Percentiles rank a stretch among this genome's conserved stretches.
These are phyloP conservation scores for Gossypium trilobum DNA, from an alignment of 441 rosid genomes.

Conservation along the genomic window DNA sequence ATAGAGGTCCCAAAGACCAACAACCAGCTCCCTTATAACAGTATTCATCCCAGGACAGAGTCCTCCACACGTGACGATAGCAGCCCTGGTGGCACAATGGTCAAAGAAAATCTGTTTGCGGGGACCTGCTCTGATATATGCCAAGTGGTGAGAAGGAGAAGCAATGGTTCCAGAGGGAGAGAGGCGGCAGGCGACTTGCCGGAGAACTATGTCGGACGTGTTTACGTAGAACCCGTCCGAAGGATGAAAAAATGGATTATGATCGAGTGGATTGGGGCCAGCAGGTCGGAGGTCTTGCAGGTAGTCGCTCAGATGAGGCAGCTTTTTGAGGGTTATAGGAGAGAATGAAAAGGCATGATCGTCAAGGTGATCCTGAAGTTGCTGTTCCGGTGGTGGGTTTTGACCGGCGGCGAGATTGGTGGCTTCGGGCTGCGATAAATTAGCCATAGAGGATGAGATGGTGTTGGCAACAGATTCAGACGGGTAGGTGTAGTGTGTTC, in stretches of 20 bases:
- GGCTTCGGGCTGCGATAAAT: background rate
- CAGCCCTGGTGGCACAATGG: constrained; percentile 37
- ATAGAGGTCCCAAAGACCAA: constrained; percentile 74
- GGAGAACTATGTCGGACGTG: constrained; percentile 47
- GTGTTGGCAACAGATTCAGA: background rate
- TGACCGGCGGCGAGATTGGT: background rate
- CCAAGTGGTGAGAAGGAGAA: constrained; percentile 20
- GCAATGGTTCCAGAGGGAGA: constrained; percentile 30
- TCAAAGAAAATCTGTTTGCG: constrained; percentile 46
- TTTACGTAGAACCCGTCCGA: constrained; percentile 53
- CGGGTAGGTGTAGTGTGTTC: background rate
- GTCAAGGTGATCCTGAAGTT: background rate
- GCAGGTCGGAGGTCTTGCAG: constrained; percentile 30
- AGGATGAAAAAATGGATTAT: constrained; percentile 49
- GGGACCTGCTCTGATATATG: constrained; percentile 69
- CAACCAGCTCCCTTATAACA: constrained; percentile 74
- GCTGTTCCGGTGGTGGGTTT: background rate
- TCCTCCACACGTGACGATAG: constrained; percentile 87
- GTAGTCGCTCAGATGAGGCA: constrained; percentile 37
- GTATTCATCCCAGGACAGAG: constrained; percentile 87
- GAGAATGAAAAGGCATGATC: constrained; percentile 16
- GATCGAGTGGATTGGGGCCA: constrained; percentile 45
- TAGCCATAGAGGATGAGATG: background rate
- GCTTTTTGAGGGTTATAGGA: constrained; percentile 23
- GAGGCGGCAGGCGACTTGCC: constrained; percentile 44